Percentiles rank a stretch among this genome's conserved stretches.
These are phyloP conservation scores for Trichosporon sp. DNA, from an alignment of 1,284 basidiomycete genomes.

Conservation along the genomic window DNA sequence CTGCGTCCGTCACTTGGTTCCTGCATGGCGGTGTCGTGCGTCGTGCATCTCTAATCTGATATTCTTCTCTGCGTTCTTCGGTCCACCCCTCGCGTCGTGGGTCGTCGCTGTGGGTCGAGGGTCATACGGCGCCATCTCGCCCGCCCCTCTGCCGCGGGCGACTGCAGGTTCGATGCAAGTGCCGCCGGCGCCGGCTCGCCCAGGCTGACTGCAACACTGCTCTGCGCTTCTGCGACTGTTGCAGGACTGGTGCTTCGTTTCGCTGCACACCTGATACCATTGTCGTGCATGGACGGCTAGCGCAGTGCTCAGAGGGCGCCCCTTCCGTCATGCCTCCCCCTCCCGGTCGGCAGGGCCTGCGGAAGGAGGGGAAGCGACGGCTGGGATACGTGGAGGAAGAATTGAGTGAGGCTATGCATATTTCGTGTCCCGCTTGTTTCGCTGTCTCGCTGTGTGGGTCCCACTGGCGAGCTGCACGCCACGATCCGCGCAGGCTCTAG, in stretches of 20 bases:
- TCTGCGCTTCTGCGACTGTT: background rate
- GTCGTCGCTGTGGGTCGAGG: background rate
- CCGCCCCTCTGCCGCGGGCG: background rate
- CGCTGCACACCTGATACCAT: background rate
- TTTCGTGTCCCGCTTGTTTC: background rate
- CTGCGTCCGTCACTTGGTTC: background rate
- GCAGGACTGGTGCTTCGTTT: background rate
- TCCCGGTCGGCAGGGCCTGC: background rate
- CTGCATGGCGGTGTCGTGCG: background rate
- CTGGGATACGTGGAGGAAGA: background rate
- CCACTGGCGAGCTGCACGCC: background rate
- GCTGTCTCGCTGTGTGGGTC: background rate
- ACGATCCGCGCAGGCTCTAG: background rate
- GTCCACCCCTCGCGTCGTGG: background rate
- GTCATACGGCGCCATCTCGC: background rate
- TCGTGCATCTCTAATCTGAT: background rate
- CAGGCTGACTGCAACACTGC: background rate
- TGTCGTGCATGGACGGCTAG: too few species aligned
- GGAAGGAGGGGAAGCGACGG: background rate
- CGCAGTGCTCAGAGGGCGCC: too few species aligned
- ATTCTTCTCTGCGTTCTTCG: background rate
- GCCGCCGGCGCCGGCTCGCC: background rate
- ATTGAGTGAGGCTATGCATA: background rate
- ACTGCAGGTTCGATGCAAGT: background rate
- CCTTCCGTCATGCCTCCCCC: background rate